These are phyloP conservation scores for Aspergillus quadricinctus DNA, from an alignment of 2,329 filamentous ascomycete species.

Conservation along the genomic window DNA sequence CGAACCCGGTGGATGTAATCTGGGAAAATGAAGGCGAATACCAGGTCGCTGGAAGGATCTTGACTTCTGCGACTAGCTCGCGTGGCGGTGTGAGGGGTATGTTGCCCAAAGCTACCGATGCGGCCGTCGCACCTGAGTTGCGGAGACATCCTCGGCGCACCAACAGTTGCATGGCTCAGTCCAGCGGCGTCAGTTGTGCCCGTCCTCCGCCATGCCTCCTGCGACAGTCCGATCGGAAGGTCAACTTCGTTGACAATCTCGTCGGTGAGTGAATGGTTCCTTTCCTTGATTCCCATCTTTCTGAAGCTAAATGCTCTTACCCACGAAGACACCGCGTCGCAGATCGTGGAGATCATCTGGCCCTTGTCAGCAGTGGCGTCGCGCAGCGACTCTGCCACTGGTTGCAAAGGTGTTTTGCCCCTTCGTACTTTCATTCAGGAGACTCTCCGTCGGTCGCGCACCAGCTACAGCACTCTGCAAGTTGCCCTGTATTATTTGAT, in stretches of 20 bases:
- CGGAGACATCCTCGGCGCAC: slow-evolving; percentile 52
- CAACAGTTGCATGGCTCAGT: slow-evolving; percentile 50
- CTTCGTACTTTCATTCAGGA: slow-evolving; percentile 96
- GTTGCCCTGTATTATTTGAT: slow-evolving; percentile 96
- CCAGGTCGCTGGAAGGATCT: slow-evolving; percentile 22
- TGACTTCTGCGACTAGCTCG: slow-evolving; percentile 20
- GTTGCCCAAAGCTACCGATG: slow-evolving; percentile 28
- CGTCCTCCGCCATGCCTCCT: slow-evolving; percentile 70
- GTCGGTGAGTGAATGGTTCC: slow-evolving; percentile 70
- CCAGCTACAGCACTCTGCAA: slow-evolving; percentile 95
- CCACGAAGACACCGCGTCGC: slow-evolving; percentile 80
- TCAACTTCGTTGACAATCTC: slow-evolving; percentile 92
- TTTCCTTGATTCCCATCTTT: slow-evolving; percentile 21
- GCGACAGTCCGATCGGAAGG: slow-evolving; percentile 85
- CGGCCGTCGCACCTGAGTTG: slow-evolving; percentile 36
- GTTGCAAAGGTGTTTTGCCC: slow-evolving; percentile 74
- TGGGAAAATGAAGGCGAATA: slow-evolving; percentile 40
- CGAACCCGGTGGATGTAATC: slow-evolving; percentile 54
- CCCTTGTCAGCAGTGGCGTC: slow-evolving; percentile 78
- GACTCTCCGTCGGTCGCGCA: slow-evolving; percentile 87
- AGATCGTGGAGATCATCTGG: slow-evolving; percentile 98
- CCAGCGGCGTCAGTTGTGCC: slow-evolving; percentile 43
- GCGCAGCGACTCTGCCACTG: slow-evolving; percentile 61
- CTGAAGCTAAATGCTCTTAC: slow-evolving; percentile 20
- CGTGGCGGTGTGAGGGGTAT: slow-evolving; percentile 25